Evolutionary conservation across 805 yeast species (phyloP).

Genomic region (Metschnikowia corniflorae): DNA sequence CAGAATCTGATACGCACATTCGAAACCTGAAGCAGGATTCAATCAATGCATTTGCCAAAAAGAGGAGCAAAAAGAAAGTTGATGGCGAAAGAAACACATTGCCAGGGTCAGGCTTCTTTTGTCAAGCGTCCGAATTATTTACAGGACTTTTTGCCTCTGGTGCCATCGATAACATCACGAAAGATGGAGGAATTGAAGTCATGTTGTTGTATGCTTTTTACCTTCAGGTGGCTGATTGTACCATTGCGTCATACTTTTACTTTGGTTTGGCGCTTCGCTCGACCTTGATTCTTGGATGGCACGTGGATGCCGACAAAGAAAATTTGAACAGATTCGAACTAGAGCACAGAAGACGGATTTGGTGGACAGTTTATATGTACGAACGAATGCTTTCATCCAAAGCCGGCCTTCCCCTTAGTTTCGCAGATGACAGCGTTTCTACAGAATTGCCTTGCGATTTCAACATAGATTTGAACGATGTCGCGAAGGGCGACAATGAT

Average conservation of each 20-base stretch:
- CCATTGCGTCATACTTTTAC: conserved; percentile 76
- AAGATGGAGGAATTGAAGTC: conserved; percentile 79
- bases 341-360: conserved; percentile 48
- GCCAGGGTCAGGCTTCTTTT: conserved; percentile 78
- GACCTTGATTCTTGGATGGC: conserved; percentile 71
- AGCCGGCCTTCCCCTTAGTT: conserved; percentile 74
- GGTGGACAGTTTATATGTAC: conserved; percentile 51
- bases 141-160: conserved; percentile 76
- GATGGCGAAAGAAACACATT: conserved; percentile 38
- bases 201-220: conserved; percentile 72
- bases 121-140: conserved; percentile 74
- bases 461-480: conserved; percentile 48
- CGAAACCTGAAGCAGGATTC: conserved; percentile 29
- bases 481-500: conserved; percentile 43
- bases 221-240: conserved; percentile 80
- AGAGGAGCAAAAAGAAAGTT: conserved; percentile 16
- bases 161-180: conserved; percentile 72
- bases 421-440: conserved; percentile 79
- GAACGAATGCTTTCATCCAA: conserved; percentile 76
- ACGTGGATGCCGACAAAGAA: conserved; percentile 76
- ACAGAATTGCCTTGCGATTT: conserved; percentile 73
- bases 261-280: conserved; percentile 75
- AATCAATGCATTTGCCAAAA: conserved; percentile 17
- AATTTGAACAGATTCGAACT: conserved; percentile 48
- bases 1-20: conserved; percentile 62